Evolutionary conservation across 2,329 filamentous ascomycete genomes (phyloP), one percentile per base, ranked within the genome.

Genomic region (Venturia carpophila): DNA sequence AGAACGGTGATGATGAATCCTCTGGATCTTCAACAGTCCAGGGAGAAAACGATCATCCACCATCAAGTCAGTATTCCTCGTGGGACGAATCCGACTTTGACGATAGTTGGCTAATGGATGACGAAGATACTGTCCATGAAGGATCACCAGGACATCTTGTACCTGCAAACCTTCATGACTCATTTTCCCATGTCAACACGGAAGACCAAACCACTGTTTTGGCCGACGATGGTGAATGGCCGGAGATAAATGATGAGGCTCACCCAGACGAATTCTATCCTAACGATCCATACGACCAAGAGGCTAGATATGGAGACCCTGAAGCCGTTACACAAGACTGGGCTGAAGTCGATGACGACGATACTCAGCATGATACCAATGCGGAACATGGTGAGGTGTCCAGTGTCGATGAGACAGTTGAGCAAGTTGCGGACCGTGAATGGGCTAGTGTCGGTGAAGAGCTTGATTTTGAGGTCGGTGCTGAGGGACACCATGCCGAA

Each of bases 21-120:
- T 70, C 72, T 6, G 71, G 70, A 24, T 74, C 75, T 37, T 70
- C 71, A 19, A 76, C 74, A 4, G 69, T 76, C 5, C 71, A 73
- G 66, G 74, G 71, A 43, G 74, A 75, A 45, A 69, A 72, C 6
- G 42, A 67, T 13, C 66, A 64, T n/a, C 67, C 67, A n/a, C 63
- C 43, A 52, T 24, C 45, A 21, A 39, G 63, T 64, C 27, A 58
- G n/a, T 66, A 69, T 43, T 67, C 66, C 7, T 34, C 65, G 42
- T 60, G 27, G 19, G 37, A 67, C 64, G 65, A 67, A 39, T 52
- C 24, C n/a, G 37, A 67, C 63, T 64, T 66, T 39, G 42, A 45
- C 7, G 19, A 47, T 5, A 34, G 27, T 15, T 49, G 64, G 56
- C 58, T 58, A 47, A 64, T 52, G 24, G 42, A 24, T 5, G 34